These are phyloP conservation scores for Fusarium oligoseptatum DNA, from an alignment of 2,329 filamentous ascomycete genomes.

Conservation along the genomic window DNA sequence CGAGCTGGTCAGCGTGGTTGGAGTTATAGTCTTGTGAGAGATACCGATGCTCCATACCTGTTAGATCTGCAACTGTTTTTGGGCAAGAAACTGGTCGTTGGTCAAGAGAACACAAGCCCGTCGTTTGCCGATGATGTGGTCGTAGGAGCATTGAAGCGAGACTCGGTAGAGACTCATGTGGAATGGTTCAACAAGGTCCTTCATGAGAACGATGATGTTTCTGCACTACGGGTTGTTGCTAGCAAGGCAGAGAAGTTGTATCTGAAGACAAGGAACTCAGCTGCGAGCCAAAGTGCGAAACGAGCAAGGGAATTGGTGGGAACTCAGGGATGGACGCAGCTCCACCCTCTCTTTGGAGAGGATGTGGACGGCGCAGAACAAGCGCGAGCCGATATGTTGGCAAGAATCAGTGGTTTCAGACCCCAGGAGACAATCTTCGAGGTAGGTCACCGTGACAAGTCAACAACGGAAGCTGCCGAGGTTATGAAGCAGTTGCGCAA, in stretches of 20 bases:
- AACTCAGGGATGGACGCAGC: constrained; percentile 77
- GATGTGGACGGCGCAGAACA: constrained; percentile 75
- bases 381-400: constrained; percentile 87
- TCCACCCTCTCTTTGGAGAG: constrained; percentile 85
- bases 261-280: constrained; percentile 87
- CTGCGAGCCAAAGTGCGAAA: constrained; percentile 91
- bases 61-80: constrained; percentile 95
- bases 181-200: constrained; percentile 89
- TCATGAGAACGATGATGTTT: constrained; percentile 80
- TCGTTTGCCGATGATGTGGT: constrained; percentile 88
- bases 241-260: constrained; percentile 94
- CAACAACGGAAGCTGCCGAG: constrained; percentile 75
- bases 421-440: constrained; percentile 98
- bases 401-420: constrained; percentile 87
- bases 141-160: constrained; percentile 80
- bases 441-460: constrained; percentile 80
- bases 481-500: constrained; percentile 80
- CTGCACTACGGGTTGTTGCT: constrained; percentile 78
- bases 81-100: constrained; percentile 84
- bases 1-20: constrained; percentile 93
- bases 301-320: constrained; percentile 82
- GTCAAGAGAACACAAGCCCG: constrained; percentile 71
- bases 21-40: constrained; percentile 92
- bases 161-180: constrained; percentile 78
- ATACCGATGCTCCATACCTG: constrained; percentile 90